A percentile compares a stretch with the other conserved stretches of the same genome.
These are phyloP conservation scores for Lolium perenne DNA, from an alignment of 176 grass and related monocot genomes.

Conservation along the genomic window DNA sequence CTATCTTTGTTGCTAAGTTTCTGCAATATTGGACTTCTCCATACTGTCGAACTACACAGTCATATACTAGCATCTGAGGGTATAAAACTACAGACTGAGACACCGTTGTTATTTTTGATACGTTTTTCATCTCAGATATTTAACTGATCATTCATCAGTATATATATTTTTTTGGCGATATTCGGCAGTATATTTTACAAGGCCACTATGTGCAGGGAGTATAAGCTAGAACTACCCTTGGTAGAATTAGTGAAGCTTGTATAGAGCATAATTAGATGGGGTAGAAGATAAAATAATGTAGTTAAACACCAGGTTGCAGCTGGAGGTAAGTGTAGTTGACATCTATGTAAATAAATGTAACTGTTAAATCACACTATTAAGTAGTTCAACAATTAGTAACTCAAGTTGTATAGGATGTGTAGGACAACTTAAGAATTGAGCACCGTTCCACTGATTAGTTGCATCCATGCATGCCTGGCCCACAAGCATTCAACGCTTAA, in stretches of 20 bases:
- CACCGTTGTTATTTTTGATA: neutral
- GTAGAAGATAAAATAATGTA: neutral
- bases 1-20: neutral
- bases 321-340: neutral
- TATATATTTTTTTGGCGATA: too few species aligned
- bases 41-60: neutral
- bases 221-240: constrained; percentile 1
- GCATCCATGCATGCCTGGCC: neutral
- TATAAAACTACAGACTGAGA: neutral
- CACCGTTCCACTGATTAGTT: neutral
- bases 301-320: neutral
- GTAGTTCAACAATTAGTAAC: neutral
- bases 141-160: neutral
- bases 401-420: neutral
- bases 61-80: neutral
- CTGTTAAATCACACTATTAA: neutral
- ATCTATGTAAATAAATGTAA: neutral
- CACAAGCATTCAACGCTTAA: neutral
- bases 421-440: neutral
- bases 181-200: neutral
- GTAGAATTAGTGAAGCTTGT: neutral
- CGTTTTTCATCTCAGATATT: neutral
- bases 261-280: neutral
- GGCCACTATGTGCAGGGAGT: neutral
- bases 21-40: constrained; percentile 1